Evolutionary conservation across 73 alveolate species (phyloP), one percentile per base, ranked within the genome.

Genomic region (Paramecium caudatum): DNA sequence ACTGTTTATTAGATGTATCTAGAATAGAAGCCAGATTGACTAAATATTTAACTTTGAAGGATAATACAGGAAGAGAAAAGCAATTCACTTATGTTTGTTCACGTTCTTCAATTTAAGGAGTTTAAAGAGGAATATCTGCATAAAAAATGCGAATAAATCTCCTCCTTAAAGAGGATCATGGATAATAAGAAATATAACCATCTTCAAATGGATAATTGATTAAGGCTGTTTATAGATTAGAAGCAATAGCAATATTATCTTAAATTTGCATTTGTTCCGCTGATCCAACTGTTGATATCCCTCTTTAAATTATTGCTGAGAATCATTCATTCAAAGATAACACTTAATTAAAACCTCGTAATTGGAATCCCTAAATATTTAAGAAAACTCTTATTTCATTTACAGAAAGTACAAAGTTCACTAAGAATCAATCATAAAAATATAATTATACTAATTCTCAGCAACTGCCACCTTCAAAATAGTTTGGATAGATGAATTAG

Each of bases 361-460:
- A 86, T 86, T 86, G 93, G 93, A 86, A 63, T 62, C 93, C 93
- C 10, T 63, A 86, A 65, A 82, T 86, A 6, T 86, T 86, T 45
- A 16, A 74, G 32, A 63, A 63, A 15, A 41, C 36, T 39, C 17
- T 74, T 30, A 68, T 74, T 17, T 41, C 7, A 74, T 74, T 74
- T 21, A 74, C 62, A 4, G 62, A 74, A 12, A 41, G 47, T 9
- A 39, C 43, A 10, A 0, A 41, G 19, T 74, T 39, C 32, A 0
- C 23, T 7, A 74, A 74, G 16, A 30, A 37, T 41, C 13, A 37
- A 8, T 19, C 3, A 25, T 16, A 74, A 36, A 12, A 45, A 21
- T 41, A 37, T 3, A 74, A 74, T 41, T 74, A 74, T 34, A 65
- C 27, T 65, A 32, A 65, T 65, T 49, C 83, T n/a, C n/a, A n/a